Evolutionary conservation across 805 yeast species (phyloP), one percentile per base, ranked within the genome.

Genomic region (Wickerhamiella allomyrinae): DNA sequence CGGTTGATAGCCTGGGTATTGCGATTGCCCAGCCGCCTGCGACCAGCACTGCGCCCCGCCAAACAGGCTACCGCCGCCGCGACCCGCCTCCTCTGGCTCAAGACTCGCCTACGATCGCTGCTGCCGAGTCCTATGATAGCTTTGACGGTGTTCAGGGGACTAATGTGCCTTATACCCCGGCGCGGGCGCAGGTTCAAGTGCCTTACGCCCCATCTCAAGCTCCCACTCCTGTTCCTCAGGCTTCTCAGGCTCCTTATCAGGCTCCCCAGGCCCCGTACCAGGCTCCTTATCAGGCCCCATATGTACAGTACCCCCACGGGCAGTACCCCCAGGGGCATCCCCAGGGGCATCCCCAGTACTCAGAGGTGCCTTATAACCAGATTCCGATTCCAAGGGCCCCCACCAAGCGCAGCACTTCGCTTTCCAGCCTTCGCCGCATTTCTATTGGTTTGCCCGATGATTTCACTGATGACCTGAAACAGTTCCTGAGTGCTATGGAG

Each of bases 381-480:
- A n/a, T n/a, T n/a, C n/a, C n/a, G n/a, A n/a, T n/a, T n/a, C n/a
- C n/a, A n/a, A n/a, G n/a, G n/a, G 31, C 31, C 17, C 19, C 21
- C 6, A 20, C 25, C 37, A 34, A 34, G 21, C 39, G 39, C 14
- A 15, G 17, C 15, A 15, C 24, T 6, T 36, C 39, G 29, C 29
- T 36, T 9, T 15, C 15, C 20, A 36, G 15, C 9, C 21, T 36
- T 3, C 23, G 24, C 19, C 39, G 39, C 29, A 17, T 36, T 22
- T 36, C 39, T n/a, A 36, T 36, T 15, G 39, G 39, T 14, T 15
- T 36, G 19, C 39, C 39, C 39, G 23, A 21, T 7, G 47, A 46
- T 5, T 48, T 49, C 39, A 51, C 51, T 8, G 53, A 49, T 14
- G 51, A 49, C 24, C 40, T 49, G 15, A 49, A 48, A 29, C 22